phyloP scores from a whole-genome alignment of 805 yeast genomes.

The Vanderwaltozyma yarrowii region DNA sequence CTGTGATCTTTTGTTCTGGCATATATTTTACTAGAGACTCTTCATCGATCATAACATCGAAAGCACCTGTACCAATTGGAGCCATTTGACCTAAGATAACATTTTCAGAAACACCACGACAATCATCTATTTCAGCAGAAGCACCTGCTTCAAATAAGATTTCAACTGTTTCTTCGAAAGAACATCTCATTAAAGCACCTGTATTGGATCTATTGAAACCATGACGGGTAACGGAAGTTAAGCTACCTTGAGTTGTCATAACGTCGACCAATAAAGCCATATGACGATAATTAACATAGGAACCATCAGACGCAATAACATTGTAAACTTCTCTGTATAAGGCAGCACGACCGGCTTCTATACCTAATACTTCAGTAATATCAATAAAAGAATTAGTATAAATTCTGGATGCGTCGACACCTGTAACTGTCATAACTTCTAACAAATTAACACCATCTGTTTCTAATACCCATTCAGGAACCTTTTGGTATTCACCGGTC shows the following conservation, averaged over 20 bases:
- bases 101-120: slow-evolving; percentile 97
- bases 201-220: slow-evolving; percentile 98
- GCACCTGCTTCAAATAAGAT: slow-evolving; percentile 97
- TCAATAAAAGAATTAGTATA: slow-evolving; percentile 97
- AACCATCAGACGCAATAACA: slow-evolving; percentile 99
- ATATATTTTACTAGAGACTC: slow-evolving; percentile 52
- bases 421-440: slow-evolving; percentile 89
- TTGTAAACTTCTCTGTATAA: slow-evolving; percentile 88
- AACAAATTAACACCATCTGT: slow-evolving; percentile 96
- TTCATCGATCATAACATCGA: slow-evolving; percentile 92
- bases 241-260: slow-evolving; percentile 96
- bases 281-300: slow-evolving; percentile 96
- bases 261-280: slow-evolving; percentile 96
- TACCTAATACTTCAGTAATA: slow-evolving; percentile 88
- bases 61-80: slow-evolving; percentile 97
- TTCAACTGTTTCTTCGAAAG: slow-evolving; percentile 98
- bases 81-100: slow-evolving; percentile 98
- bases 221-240: slow-evolving; percentile 98
- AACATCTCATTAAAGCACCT: slow-evolving; percentile 98
- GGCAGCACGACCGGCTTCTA: slow-evolving; percentile 95
- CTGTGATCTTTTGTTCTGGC: slow-evolving; percentile 34
- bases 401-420: slow-evolving; percentile 83
- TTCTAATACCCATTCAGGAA: slow-evolving; percentile 96
- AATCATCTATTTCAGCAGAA: slow-evolving; percentile 93
- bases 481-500: slow-evolving; percentile 79